These are phyloP conservation scores for Iberis pinnata DNA, from an alignment of 345 rosid species.

Conservation along the genomic window DNA sequence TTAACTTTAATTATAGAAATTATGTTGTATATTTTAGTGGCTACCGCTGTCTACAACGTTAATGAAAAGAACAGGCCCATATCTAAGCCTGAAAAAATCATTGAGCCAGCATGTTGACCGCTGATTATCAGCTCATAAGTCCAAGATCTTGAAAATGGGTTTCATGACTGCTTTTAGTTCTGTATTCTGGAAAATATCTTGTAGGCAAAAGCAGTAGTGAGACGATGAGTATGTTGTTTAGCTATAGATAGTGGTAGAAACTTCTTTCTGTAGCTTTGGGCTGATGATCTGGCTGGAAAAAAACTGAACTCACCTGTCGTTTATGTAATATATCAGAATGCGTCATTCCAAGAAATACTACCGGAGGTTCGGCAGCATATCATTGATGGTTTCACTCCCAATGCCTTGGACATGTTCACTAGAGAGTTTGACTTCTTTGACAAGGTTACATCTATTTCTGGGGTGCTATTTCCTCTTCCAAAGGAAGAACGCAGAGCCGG, in stretches of 20 bases:
- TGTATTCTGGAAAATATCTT: conserved; percentile 8
- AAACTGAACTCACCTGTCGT: conserved; percentile 8
- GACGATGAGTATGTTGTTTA: conserved; percentile 7
- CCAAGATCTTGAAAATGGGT: conserved; percentile 8
- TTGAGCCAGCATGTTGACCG: background rate
- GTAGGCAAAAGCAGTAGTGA: conserved; percentile 6
- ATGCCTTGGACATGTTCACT: conserved; percentile 67
- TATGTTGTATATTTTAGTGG: no score
- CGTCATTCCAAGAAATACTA: conserved; percentile 65
- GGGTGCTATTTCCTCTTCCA: conserved; percentile 64
- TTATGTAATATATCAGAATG: conserved; percentile 49
- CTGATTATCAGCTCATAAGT: background rate
- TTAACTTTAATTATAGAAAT: no score
- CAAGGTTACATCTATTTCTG: conserved; percentile 92
- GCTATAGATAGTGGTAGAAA: conserved; percentile 10
- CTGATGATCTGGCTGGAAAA: background rate
- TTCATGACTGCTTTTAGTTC: conserved; percentile 12
- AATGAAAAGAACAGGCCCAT: no score
- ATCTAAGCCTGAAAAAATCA: conserved; percentile 1
- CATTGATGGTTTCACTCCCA: conserved; percentile 70
- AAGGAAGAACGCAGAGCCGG: conserved; percentile 98
- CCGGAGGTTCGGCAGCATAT: conserved; percentile 79
- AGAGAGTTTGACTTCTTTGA: conserved; percentile 95
- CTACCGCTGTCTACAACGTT: no score
- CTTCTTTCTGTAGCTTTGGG: background rate